Evolutionary conservation across 208 protist genomes (phyloP).

Genomic region (Acanthamoeba castellanii): DNA sequence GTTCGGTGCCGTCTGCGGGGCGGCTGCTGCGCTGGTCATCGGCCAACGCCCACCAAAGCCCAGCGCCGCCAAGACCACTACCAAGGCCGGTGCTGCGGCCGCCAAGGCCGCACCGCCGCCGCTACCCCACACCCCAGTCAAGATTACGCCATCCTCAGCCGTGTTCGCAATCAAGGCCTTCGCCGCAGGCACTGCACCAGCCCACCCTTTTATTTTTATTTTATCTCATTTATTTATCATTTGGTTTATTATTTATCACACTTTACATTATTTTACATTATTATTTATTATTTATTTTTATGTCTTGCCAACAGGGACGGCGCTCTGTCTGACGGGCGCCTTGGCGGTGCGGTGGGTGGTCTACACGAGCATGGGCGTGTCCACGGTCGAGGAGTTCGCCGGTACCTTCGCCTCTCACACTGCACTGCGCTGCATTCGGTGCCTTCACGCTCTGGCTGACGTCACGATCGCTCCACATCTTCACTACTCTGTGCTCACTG

Average conservation of each 20-base stretch:
- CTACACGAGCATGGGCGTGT: slow-evolving; percentile 38
- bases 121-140: not conserved
- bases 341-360: slow-evolving; percentile 22
- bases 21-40: not conserved
- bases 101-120: not conserved
- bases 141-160: not conserved
- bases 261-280: not conserved
- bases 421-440: not conserved
- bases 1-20: not conserved
- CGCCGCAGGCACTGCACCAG: not conserved
- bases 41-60: slow-evolving; percentile 14
- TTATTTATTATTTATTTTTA: no score
- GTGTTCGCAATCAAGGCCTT: not conserved
- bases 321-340: not conserved
- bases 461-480: not conserved
- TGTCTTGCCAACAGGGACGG: not conserved
- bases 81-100: not conserved
- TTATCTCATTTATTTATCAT: not conserved
- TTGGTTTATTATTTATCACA: not conserved
- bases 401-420: not conserved
- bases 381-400: slow-evolving; percentile 1
- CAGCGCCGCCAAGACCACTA: not conserved
- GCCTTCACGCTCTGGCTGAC: not conserved
- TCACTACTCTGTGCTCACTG: not conserved
- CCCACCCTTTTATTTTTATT: not conserved